Base-by-base conservation (phyloP, 1,284 basidiomycete genomes). In the Ganoderma sinense region DNA sequence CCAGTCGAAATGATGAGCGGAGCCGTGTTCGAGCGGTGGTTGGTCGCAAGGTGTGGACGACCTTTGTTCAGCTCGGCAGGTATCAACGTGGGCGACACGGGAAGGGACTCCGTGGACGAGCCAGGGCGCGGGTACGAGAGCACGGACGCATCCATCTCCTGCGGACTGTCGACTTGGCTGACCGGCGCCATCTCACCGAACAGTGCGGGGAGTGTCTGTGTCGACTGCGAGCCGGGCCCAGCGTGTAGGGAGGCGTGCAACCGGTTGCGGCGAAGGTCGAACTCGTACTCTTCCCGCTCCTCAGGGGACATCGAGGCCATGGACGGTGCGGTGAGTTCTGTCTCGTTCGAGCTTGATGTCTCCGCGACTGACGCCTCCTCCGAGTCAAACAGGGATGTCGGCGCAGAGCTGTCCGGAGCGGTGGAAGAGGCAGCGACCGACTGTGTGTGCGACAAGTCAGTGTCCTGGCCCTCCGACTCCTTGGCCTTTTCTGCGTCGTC, bases 41-140 rank as follows among this genome's bases (percentile, higher is more conserved):
- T 69, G 11, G 72, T 62, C 1, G 72, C 73, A 29, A 74, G 73
- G 23, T 69, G 62, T 4, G 75, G 73, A 48, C 71, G 72, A 11
- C 8, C 36, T 62, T 67, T 36, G 58, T 29, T n/a, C 11, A 73
- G 64, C 60, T 74, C 62, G 62, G 72, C 45, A 56, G 66, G 64
- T 29, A 58, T 58, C 31, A 76, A 67, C 6, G 71, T 70, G 29
- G 78, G 78, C 23, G 79, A 76, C 10, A 77, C 75, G 11, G 89
- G 89, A 20, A 91, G 81, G 43, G 87, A 89, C 76, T 92, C 91
- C 18, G 91, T 93, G 43, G 89, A 91, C 69, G 88, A 87, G 51
- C 86, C 89, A 16, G 93, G 90, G 61, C 92, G 87, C 20, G 89
- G 91, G 80, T 94, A 91, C 23, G 82, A 84, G 70, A 91, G 82